Evolutionary conservation across 164 flowering plant species (phyloP).

Genomic region (Platanus orientalis): DNA sequence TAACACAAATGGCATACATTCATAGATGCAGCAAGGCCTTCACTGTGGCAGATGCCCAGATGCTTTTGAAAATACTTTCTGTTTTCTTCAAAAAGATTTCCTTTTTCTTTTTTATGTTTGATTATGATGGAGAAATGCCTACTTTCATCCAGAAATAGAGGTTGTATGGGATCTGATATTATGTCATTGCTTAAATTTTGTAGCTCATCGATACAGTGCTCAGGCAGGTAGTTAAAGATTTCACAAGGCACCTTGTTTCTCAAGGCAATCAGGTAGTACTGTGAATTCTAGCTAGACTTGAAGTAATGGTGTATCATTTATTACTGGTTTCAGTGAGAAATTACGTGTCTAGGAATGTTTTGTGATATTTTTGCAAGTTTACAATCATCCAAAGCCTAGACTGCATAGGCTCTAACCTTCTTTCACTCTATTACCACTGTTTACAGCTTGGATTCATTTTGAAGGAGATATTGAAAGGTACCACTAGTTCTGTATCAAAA

Average conservation of each 20-base stretch:
- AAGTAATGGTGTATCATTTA: background rate
- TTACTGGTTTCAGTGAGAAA: background rate
- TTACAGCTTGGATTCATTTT: constrained; percentile 57
- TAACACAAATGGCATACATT: no score
- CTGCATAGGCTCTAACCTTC: background rate
- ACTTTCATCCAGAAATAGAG: background rate
- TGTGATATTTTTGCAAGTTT: background rate
- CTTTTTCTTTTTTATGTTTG: background rate
- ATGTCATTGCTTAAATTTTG: constrained; percentile 9
- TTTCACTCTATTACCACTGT: constrained; percentile 6
- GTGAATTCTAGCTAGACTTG: background rate
- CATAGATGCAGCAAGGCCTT: no score
- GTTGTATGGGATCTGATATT: constrained; percentile 1
- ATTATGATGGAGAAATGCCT: background rate
- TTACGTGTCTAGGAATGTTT: background rate
- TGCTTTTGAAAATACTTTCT: background rate
- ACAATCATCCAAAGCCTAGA: background rate
- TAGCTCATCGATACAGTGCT: constrained; percentile 64
- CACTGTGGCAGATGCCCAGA: no score
- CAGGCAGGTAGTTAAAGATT: constrained; percentile 56
- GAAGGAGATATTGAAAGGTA: constrained; percentile 50
- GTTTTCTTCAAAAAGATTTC: background rate
- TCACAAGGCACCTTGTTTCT: constrained; percentile 53
- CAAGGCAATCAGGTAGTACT: constrained; percentile 62
- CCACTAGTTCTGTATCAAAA: constrained; percentile 33